Conservation (phyloP, 352 stramenopile genomes). For the Globisporangium paddicum region DNA sequence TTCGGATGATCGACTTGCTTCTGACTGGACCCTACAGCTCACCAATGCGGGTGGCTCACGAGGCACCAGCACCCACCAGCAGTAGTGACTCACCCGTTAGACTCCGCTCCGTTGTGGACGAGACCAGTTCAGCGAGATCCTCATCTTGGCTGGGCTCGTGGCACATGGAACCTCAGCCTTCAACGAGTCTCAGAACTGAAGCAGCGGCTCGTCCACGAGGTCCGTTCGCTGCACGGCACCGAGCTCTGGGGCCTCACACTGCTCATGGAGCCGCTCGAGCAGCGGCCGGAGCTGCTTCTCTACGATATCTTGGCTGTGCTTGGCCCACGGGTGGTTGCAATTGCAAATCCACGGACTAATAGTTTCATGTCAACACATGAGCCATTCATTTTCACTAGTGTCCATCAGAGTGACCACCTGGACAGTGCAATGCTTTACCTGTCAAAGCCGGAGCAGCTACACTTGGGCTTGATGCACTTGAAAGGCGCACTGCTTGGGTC, state of each 20-base stretch:
- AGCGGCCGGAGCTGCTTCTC: constrained; percentile 36
- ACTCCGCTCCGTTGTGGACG: neutral
- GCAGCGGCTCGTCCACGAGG: constrained; percentile 40
- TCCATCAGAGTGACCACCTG: neutral
- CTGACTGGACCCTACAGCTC: neutral
- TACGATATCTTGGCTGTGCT: constrained; percentile 48
- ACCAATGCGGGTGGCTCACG: neutral
- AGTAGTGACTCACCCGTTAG: constrained; percentile 6
- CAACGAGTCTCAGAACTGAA: neutral
- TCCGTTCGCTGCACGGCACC: constrained; percentile 52
- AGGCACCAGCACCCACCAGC: constrained; percentile 7
- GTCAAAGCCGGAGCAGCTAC: constrained; percentile 55
- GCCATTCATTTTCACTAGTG: neutral
- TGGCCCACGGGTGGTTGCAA: constrained; percentile 63
- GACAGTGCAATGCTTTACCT: constrained; percentile 27
- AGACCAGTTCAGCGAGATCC: neutral
- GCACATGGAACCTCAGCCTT: too few relatives aligned
- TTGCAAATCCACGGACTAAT: constrained; percentile 79
- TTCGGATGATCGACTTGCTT: neutral
- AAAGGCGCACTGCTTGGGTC: constrained; percentile 36
- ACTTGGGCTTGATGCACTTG: constrained; percentile 50
- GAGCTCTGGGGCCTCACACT: constrained; percentile 43
- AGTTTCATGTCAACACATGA: neutral
- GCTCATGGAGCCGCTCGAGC: constrained; percentile 38
- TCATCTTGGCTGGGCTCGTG: too few relatives aligned